Conservation (phyloP, 1,139 yeast genomes). For the Sugiyamaella pinicola region DNA sequence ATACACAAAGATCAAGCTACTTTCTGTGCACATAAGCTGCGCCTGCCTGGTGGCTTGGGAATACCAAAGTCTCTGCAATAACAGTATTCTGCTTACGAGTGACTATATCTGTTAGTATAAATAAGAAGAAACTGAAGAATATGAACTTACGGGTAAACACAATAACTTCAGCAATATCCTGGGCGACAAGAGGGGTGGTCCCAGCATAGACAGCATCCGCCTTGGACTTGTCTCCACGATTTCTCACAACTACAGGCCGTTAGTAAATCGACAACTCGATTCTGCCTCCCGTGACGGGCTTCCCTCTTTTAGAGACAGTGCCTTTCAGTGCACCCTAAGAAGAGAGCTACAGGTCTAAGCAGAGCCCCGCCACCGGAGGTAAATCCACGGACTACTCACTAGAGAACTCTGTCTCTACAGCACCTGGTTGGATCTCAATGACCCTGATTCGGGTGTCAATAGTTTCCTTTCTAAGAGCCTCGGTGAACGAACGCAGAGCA, state of each 20-base stretch:
- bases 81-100: conserved; percentile 75
- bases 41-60: conserved; percentile 79
- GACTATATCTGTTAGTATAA: conserved; percentile 28
- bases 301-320: too few relatives aligned
- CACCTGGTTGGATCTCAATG: conserved; percentile 84
- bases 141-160: conserved; percentile 61
- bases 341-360: too few relatives aligned
- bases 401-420: conserved; percentile 86
- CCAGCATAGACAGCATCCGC: conserved; percentile 77
- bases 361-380: background rate
- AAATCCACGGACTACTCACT: conserved; percentile 20
- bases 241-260: conserved; percentile 53
- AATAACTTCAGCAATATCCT: conserved; percentile 80
- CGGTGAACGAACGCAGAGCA: conserved; percentile 74
- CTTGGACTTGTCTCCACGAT: conserved; percentile 65
- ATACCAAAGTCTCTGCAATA: conserved; percentile 74
- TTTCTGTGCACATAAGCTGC: conserved; percentile 58
- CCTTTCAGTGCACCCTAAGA: too few relatives aligned
- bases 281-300: too few relatives aligned
- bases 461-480: conserved; percentile 75
- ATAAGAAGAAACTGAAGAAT: too few relatives aligned
- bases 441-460: conserved; percentile 74
- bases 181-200: conserved; percentile 70
- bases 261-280: background rate
- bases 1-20: too few relatives aligned